Conservation (phyloP, 2,329 filamentous ascomycete genomes). For the Juglanconis oblonga region DNA sequence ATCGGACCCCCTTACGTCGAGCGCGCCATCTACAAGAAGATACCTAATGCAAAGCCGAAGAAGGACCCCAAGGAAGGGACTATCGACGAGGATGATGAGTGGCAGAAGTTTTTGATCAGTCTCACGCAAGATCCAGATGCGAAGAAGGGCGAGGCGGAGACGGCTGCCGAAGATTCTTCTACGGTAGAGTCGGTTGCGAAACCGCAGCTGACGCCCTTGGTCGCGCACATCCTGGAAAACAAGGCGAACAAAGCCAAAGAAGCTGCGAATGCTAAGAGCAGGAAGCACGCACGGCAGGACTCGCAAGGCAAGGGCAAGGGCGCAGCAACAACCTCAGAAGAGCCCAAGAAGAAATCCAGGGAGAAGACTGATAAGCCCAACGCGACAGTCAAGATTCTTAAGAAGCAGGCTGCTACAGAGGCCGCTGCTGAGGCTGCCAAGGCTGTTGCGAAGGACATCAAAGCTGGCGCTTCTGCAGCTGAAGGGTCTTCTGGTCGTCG, state of each 20-base stretch:
- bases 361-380: slow-evolving; percentile 53
- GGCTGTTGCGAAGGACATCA: slow-evolving; percentile 35
- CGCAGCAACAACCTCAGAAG: slow-evolving; percentile 34
- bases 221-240: slow-evolving; percentile 65
- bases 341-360: slow-evolving; percentile 51
- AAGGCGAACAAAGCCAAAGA: slow-evolving; percentile 73
- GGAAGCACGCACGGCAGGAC: slow-evolving; percentile 57
- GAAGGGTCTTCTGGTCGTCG: slow-evolving; percentile 53
- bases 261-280: slow-evolving; percentile 48
- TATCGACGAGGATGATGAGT: slow-evolving; percentile 94
- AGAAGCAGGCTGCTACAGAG: slow-evolving; percentile 54
- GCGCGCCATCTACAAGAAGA: slow-evolving; percentile 78
- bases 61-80: slow-evolving; percentile 86
- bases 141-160: slow-evolving; percentile 46
- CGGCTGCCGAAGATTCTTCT: slow-evolving; percentile 47
- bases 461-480: slow-evolving; percentile 24
- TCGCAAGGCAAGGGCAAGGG: slow-evolving; percentile 48
- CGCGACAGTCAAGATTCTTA: slow-evolving; percentile 62
- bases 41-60: slow-evolving; percentile 70
- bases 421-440: slow-evolving; percentile 46
- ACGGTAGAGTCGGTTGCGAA: slow-evolving; percentile 51
- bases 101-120: slow-evolving; percentile 86
- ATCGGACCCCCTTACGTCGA: slow-evolving; percentile 78
- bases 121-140: slow-evolving; percentile 64
- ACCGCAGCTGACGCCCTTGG: slow-evolving; percentile 76